A percentile compares a stretch with the other conserved stretches of the same genome.
Conservation (phyloP, 2,329 filamentous ascomycete species). For the Phyllosticta paracitricarpa region DNA sequence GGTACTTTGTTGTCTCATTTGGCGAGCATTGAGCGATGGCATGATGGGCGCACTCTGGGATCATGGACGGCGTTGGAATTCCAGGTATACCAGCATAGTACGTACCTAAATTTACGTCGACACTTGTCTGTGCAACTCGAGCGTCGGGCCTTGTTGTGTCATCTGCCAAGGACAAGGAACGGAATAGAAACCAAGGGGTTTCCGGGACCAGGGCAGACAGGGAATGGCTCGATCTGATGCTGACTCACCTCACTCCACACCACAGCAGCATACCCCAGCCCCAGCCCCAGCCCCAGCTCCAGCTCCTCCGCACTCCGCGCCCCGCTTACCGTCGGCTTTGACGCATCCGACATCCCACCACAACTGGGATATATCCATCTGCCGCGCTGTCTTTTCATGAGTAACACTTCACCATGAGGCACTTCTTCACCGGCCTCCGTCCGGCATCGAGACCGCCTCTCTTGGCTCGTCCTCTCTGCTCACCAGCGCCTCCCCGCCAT, state of each 20-base stretch:
- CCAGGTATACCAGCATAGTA: not conserved
- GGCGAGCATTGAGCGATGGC: not conserved
- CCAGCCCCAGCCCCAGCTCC: too few species aligned
- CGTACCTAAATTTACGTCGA: not conserved
- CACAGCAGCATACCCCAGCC: not conserved
- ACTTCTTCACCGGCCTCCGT: not conserved
- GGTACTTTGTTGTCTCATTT: not conserved
- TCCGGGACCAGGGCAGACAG: not conserved
- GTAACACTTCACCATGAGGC: slow-evolving; percentile 1
- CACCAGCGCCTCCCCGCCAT: slow-evolving; percentile 1
- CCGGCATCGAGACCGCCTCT: not conserved
- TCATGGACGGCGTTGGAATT: not conserved
- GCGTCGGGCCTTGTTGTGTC: not conserved
- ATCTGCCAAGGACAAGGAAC: not conserved
- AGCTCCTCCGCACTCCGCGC: not conserved
- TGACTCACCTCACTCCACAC: not conserved
- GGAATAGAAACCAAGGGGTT: not conserved
- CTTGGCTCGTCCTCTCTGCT: not conserved
- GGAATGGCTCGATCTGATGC: not conserved
- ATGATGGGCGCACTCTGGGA: not conserved
- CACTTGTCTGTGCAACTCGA: not conserved
- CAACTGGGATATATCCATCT: slow-evolving; percentile 3
- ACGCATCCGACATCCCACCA: not conserved
- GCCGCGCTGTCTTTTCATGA: not conserved
- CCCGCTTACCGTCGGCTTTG: slow-evolving; percentile 11